phyloP scores from a whole-genome alignment of 495 filamentous ascomycete genomes.

The Penicillium desertorum region DNA sequence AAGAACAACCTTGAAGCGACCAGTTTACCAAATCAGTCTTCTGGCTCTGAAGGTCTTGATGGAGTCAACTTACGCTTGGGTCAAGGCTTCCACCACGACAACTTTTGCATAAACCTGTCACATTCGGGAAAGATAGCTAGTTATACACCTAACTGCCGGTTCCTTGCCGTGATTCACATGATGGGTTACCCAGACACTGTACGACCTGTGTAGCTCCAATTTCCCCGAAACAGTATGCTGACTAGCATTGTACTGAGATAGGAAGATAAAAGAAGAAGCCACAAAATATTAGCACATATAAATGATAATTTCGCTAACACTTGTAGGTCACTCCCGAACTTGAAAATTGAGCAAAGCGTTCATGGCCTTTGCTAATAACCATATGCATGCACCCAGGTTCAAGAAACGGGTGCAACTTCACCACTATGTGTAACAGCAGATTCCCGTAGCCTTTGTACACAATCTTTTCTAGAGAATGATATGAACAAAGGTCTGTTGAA shows the following conservation, averaged over 20 bases:
- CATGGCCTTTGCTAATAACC: neutral
- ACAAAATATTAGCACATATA: neutral
- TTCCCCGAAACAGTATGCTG: neutral
- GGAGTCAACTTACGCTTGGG: neutral
- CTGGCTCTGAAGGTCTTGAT: neutral
- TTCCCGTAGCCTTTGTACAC: neutral
- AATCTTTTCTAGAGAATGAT: neutral
- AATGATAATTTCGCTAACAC: neutral
- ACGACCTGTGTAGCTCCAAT: neutral
- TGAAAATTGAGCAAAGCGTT: neutral
- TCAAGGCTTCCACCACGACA: neutral
- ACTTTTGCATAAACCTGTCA: neutral
- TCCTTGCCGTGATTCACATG: neutral
- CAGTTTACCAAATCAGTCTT: neutral
- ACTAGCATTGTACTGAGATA: neutral
- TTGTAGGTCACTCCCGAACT: neutral
- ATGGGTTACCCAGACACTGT: constrained; percentile 17
- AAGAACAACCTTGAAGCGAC: neutral
- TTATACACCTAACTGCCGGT: neutral
- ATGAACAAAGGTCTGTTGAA: neutral
- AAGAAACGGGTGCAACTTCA: constrained; percentile 8
- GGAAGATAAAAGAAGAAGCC: neutral
- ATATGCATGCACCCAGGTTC: neutral
- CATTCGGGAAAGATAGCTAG: neutral
- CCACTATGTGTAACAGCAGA: constrained; percentile 17